Percentiles rank a stretch among this genome's conserved stretches.
Conservation (phyloP, 768 basidiomycete genomes). For the Rhodocollybia butyracea region DNA sequence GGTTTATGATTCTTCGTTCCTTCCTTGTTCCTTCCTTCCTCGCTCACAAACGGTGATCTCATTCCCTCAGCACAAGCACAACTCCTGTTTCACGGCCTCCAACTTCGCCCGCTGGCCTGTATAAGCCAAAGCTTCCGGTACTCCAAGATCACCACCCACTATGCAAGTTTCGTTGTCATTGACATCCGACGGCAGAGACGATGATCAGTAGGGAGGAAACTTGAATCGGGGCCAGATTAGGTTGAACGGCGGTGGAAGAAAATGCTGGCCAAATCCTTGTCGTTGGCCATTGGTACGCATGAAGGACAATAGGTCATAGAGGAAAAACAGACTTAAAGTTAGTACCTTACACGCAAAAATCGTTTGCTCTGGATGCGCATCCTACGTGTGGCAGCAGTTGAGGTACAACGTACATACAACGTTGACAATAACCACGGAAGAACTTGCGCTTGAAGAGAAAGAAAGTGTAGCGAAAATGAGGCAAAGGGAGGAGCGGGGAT, state of each 20-base stretch:
- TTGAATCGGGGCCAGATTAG: conserved; percentile 35
- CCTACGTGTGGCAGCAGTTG: conserved; percentile 38
- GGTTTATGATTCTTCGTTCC: too few species aligned
- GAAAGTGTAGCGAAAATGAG: conserved; percentile 20
- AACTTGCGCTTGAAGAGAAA: conserved; percentile 24
- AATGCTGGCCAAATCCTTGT: conserved; percentile 60
- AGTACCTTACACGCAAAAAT: conserved; percentile 16
- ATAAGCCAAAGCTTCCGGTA: conserved; percentile 37
- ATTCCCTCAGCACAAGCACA: conserved; percentile 82
- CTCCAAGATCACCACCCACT: not conserved
- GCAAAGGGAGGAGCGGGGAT: conserved; percentile 36
- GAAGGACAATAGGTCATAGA: conserved; percentile 27
- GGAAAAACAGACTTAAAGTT: conserved; percentile 26
- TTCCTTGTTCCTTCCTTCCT: too few species aligned
- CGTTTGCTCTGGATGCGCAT: conserved; percentile 6
- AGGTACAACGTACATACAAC: too few species aligned
- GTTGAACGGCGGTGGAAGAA: conserved; percentile 53
- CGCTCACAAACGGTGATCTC: conserved; percentile 74
- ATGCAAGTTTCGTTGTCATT: not conserved
- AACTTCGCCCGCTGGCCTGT: conserved; percentile 61
- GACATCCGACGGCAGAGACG: conserved; percentile 34
- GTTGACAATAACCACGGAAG: conserved; percentile 22
- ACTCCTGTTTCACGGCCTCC: conserved; percentile 80
- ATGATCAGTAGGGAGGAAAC: conserved; percentile 51
- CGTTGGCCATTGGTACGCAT: conserved; percentile 57